Conservation (phyloP, 805 yeast genomes). For the Wickerhamiella cacticola region DNA sequence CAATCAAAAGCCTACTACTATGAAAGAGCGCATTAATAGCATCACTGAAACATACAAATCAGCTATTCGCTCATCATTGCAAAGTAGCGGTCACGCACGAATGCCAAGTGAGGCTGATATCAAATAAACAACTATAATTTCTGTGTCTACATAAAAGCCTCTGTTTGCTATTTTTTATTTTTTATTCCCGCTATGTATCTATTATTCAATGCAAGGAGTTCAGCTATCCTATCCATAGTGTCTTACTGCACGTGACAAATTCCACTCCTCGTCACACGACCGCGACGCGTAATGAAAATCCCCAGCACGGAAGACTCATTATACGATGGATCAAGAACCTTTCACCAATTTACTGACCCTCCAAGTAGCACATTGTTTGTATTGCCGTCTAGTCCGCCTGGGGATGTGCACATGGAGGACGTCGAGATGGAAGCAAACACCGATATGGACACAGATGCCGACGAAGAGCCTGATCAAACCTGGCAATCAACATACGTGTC, state of each 20-base stretch:
- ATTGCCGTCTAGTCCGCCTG: constrained; percentile 10
- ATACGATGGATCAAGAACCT: constrained; percentile 1
- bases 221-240: too few species aligned
- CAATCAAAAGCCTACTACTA: neutral
- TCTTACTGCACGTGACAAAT: neutral
- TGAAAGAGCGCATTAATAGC: neutral
- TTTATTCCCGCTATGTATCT: too few species aligned
- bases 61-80: neutral
- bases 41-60: neutral
- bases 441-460: constrained; percentile 10
- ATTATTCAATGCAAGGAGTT: too few species aligned
- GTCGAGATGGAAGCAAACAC: neutral
- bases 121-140: too few species aligned
- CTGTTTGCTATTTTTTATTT: neutral
- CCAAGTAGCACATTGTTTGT: constrained; percentile 5
- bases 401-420: neutral
- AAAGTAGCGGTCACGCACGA: too few species aligned
- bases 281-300: constrained; percentile 3
- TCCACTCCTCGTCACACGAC: neutral
- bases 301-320: constrained; percentile 10
- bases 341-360: constrained; percentile 9
- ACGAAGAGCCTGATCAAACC: neutral
- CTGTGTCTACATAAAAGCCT: neutral
- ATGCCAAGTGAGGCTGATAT: neutral
- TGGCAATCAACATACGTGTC: neutral